Evolutionary conservation across 2,329 filamentous ascomycete species (phyloP).

Genomic region (Fusarium austroafricanum): DNA sequence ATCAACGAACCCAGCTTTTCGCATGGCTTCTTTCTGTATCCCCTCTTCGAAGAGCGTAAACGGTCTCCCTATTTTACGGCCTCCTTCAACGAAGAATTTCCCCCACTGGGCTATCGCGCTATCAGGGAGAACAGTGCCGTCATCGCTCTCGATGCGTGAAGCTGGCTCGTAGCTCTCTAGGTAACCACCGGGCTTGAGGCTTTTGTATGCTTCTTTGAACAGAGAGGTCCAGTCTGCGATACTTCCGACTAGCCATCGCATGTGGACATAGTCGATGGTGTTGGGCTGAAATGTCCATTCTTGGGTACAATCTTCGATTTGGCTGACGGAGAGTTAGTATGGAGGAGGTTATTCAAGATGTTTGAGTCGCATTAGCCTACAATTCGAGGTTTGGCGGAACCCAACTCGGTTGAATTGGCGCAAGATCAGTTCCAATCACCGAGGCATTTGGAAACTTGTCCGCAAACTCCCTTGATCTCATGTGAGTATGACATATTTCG

Average conservation of each 20-base stretch:
- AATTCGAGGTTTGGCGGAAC: constrained; percentile 6
- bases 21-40: constrained; percentile 1
- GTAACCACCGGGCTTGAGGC: constrained; percentile 2
- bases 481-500: background rate
- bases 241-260: constrained; percentile 5
- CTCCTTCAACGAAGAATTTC: constrained; percentile 18
- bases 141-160: background rate
- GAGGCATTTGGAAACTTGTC: background rate
- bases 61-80: background rate
- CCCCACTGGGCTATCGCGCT: constrained; percentile 5
- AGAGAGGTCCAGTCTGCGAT: constrained; percentile 2
- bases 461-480: background rate
- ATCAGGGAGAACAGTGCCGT: background rate
- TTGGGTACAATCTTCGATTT: constrained; percentile 11
- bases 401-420: constrained; percentile 12
- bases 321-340: background rate
- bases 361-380: rapidly evolving
- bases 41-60: background rate
- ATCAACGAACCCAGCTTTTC: background rate
- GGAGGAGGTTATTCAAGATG: rapidly evolving
- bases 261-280: constrained; percentile 3
- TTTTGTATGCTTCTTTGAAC: background rate
- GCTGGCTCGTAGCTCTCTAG: constrained; percentile 19
- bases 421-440: background rate
- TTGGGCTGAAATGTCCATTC: background rate